A percentile compares a stretch with the other conserved stretches of the same genome.
These are phyloP conservation scores for Fusarium scirpi DNA, from an alignment of 2,329 filamentous ascomycete species.

Conservation along the genomic window DNA sequence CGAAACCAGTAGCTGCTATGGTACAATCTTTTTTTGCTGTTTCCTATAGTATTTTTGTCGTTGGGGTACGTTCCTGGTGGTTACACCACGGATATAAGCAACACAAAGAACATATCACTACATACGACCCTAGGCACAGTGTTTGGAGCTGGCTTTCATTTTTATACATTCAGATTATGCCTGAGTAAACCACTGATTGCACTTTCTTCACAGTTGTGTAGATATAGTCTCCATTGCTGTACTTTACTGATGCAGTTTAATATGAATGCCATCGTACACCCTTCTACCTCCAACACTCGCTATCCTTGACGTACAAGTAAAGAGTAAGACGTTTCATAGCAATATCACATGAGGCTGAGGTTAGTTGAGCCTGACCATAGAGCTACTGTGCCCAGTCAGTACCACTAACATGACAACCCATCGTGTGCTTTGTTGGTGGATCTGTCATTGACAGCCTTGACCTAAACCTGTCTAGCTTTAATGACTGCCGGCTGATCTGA, in stretches of 20 bases:
- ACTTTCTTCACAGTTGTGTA: neutral
- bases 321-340: neutral
- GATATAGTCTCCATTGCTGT: neutral
- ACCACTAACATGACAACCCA: neutral
- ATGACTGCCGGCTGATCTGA: neutral
- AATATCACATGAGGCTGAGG: neutral
- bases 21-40: slow-evolving; percentile 10
- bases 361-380: neutral
- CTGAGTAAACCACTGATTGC: neutral
- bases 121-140: neutral
- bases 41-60: neutral
- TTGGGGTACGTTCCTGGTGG: neutral
- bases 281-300: neutral
- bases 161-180: neutral
- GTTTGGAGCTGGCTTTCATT: neutral
- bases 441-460: neutral
- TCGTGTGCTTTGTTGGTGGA: neutral
- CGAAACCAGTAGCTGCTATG: slow-evolving; percentile 18
- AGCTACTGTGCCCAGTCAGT: neutral
- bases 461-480: neutral
- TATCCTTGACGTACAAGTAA: neutral
- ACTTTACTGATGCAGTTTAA: neutral
- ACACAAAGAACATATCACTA: neutral
- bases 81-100: neutral
- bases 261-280: neutral